phyloP scores from a whole-genome alignment of 352 stramenopile species.

The Phytophthora meadii region DNA sequence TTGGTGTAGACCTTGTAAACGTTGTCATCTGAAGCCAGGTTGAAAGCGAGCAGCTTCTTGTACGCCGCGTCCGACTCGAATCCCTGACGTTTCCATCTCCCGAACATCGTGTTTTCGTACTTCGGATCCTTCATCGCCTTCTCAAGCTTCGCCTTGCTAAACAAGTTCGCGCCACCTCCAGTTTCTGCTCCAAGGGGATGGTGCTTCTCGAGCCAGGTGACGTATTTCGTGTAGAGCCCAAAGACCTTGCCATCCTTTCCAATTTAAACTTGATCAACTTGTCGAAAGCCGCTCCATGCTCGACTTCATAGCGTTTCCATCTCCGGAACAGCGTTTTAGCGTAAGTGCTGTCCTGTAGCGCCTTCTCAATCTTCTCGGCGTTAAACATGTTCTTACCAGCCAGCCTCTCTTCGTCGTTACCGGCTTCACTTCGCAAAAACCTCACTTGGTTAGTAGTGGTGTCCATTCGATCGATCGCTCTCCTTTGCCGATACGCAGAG shows the following conservation, averaged over 20 bases:
- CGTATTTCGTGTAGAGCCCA: too few species aligned
- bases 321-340: slow-evolving; percentile 11
- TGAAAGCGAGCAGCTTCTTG: too few species aligned
- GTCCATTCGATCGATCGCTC: not conserved
- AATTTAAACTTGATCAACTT: too few species aligned
- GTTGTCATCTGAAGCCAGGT: not conserved
- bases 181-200: too few species aligned
- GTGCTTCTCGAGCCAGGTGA: too few species aligned
- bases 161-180: slow-evolving; percentile 3
- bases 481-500: too few species aligned
- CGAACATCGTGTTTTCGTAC: slow-evolving; percentile 11
- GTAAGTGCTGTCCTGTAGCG: slow-evolving; percentile 6
- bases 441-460: not conserved
- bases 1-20: not conserved
- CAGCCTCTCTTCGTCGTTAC: slow-evolving; percentile 8
- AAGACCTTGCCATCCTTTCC: too few species aligned
- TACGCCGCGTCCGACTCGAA: not conserved
- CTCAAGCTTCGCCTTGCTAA: slow-evolving; percentile 3
- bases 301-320: slow-evolving; percentile 4
- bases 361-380: slow-evolving; percentile 1
- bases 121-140: not conserved
- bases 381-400: slow-evolving; percentile 14
- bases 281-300: not conserved
- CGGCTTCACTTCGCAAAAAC: not conserved
- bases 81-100: slow-evolving; percentile 8